Base-by-base conservation (phyloP, 2,329 filamentous ascomycete species). In the Lecanosticta acicola region DNA sequence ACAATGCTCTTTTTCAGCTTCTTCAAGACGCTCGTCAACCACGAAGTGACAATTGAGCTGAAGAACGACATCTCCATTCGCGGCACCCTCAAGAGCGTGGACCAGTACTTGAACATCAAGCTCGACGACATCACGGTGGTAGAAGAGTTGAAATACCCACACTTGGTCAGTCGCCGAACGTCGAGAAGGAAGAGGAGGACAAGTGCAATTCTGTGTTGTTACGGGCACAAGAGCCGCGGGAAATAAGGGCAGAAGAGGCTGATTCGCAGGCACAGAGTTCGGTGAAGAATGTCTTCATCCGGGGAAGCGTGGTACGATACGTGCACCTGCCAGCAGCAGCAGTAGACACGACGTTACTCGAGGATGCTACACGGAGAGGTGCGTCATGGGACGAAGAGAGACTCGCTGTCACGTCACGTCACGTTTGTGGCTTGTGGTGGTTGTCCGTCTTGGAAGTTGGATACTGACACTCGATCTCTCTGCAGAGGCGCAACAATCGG, bases 31-130 rank as follows among this genome's bases (percentile, higher is more conserved):
- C 48, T 56, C 63, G 94, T 96, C 67, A 93, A 96, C 75, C 85
- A 93, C 59, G 84, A 94, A 75, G 90, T 98, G 64, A 97, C 90
- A 38, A 89, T 98, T 66, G 93, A 98, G 75, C 86, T 98, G 68
- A 98, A 98, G 74, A 98, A 98, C 69, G 93, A 98, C 72, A 94
- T 98, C 60, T 89, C 90, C 66, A 94, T 98, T 68, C 87, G 87
- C 61, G 93, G 93, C 57, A 94, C 84, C 29, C 78, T 98, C 57
- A 98, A 97, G 76, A 94, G 87, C 64, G 91, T 98, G 57, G 93
- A 98, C 68, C 93, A 97, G 74, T 98, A 94, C 71, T 81, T 98
- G 64, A 98, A 98, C 73, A 96, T 98, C 73, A 97, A 97, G 76
- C 81, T 98, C 41, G 93, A 98, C 64, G 88, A 96, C 64, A 94